Conservation (phyloP, 192 early-diverging fungal species). For the Backusella morwellensis region DNA sequence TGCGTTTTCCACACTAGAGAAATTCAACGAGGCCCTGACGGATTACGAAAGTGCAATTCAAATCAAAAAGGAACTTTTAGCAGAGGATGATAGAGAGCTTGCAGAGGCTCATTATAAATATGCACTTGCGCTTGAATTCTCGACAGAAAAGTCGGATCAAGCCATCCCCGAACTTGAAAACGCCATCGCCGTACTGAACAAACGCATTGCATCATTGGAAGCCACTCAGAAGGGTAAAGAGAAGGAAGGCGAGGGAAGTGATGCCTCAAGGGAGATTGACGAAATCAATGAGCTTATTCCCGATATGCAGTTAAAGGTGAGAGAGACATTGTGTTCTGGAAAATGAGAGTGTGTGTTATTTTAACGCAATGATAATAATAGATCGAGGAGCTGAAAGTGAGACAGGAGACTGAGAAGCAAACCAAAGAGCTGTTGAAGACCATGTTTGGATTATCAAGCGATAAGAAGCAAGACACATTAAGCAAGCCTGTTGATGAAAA, state of each 20-base stretch:
- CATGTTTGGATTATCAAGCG: background rate
- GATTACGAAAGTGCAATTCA: slow-evolving; percentile 56
- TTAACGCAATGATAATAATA: background rate
- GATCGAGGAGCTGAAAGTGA: slow-evolving; percentile 39
- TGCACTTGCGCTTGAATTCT: slow-evolving; percentile 63
- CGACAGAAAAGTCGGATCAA: slow-evolving; percentile 39
- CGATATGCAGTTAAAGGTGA: slow-evolving; percentile 67
- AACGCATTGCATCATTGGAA: slow-evolving; percentile 44
- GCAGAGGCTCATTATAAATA: slow-evolving; percentile 75
- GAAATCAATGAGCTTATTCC: slow-evolving; percentile 61
- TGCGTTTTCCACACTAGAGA: slow-evolving; percentile 34
- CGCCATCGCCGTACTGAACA: slow-evolving; percentile 54
- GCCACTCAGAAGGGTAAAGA: slow-evolving; percentile 41
- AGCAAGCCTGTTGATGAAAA: background rate
- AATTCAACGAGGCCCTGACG: slow-evolving; percentile 64
- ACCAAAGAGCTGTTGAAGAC: background rate
- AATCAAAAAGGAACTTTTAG: slow-evolving; percentile 49
- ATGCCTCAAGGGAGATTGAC: slow-evolving; percentile 46
- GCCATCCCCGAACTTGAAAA: slow-evolving; percentile 57
- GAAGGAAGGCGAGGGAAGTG: slow-evolving; percentile 36
- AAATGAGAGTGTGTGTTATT: no score
- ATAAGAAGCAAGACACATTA: slow-evolving; percentile 26
- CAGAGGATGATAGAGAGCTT: slow-evolving; percentile 55
- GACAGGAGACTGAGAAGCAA: slow-evolving; percentile 26
- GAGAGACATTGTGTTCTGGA: background rate